Evolutionary conservation across 2,329 filamentous ascomycete species (phyloP), one percentile per base, ranked within the genome.

Genomic region (Apiospora phragmitis): DNA sequence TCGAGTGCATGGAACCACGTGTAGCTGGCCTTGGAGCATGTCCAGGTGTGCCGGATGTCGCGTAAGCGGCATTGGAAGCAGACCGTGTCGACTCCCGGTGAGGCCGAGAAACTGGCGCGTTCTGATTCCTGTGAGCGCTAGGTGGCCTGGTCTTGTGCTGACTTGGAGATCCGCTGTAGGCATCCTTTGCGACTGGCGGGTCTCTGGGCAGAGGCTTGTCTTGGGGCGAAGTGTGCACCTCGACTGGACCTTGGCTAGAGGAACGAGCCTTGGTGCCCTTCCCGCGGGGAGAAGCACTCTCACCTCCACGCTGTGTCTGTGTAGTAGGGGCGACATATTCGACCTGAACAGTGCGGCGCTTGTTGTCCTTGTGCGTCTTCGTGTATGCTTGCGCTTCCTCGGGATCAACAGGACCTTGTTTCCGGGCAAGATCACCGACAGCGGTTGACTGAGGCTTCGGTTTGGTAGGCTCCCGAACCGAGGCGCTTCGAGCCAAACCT

Each of bases 241-340:
- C 85, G 38, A 82, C 81, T 2, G 89, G 88, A 1, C 87, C 88
- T 75, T 87, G 83, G 72, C 84, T 87, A 70, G 88, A 86, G 32
- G 86, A 83, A 72, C 88, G 86, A 73, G 85, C 86, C 70, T 55
- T 68, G 45, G 88, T 84, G 67, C 87, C 85, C 72, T 79, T 81
- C 67, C 76, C 77, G 51, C 76, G 77, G 9, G 78, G 75, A 14
- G 78, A 75, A 26, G 75, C 77, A 6, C 74, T 82, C 72, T 78
- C 73, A 14, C 81, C 89, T 41, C 93, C 94, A 74, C 95, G 90
- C 73, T 92, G 88, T 0, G 95, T 98, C 78, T 95, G 91, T 7
- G 94, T 97, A 35, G 92, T 91, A 32, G 96, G 96, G 26, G 95
- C 93, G 70, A 98, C 96, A 81, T 99, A 99, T 84, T 99, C 96